These are phyloP conservation scores for Eurotiales sp. DNA, from an alignment of 2,329 filamentous ascomycete species.

Conservation along the genomic window DNA sequence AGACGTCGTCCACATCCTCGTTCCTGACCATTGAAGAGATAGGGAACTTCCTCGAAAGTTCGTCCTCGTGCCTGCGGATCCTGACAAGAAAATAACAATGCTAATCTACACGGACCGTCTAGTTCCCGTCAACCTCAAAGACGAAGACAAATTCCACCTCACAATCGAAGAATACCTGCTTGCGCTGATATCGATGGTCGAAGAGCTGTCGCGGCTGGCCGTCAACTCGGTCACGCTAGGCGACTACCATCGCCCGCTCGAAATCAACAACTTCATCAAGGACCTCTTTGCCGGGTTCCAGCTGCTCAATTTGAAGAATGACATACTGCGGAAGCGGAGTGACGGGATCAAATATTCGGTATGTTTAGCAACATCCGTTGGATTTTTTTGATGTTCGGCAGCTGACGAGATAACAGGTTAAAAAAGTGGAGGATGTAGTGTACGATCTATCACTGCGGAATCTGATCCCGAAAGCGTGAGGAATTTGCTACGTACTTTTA, in stretches of 20 bases:
- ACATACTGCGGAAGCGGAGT: slow-evolving; percentile 77
- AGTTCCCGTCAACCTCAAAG: slow-evolving; percentile 91
- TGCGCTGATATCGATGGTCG: slow-evolving; percentile 78
- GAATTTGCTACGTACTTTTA: too few relatives aligned
- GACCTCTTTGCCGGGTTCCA: slow-evolving; percentile 95
- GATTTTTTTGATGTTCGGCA: too few relatives aligned
- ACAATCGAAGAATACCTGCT: slow-evolving; percentile 97
- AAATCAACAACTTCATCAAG: slow-evolving; percentile 90
- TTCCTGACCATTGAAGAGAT: slow-evolving; percentile 87
- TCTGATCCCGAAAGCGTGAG: slow-evolving; percentile 58
- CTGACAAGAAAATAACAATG: background rate
- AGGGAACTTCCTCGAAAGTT: slow-evolving; percentile 71
- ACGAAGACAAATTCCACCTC: slow-evolving; percentile 85
- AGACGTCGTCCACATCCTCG: slow-evolving; percentile 50
- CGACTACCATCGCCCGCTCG: slow-evolving; percentile 78
- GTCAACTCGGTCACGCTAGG: slow-evolving; percentile 92
- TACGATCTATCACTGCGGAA: slow-evolving; percentile 91
- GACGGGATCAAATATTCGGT: slow-evolving; percentile 91
- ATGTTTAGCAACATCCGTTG: too few relatives aligned
- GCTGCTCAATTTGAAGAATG: slow-evolving; percentile 95
- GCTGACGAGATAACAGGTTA: slow-evolving; percentile 63
- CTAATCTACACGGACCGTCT: slow-evolving; percentile 4
- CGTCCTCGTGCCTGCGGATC: slow-evolving; percentile 21
- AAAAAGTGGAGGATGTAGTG: slow-evolving; percentile 96
- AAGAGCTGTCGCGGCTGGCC: slow-evolving; percentile 85